phyloP scores from a whole-genome alignment of 441 rosid genomes.

The Erysimum cheiri region DNA sequence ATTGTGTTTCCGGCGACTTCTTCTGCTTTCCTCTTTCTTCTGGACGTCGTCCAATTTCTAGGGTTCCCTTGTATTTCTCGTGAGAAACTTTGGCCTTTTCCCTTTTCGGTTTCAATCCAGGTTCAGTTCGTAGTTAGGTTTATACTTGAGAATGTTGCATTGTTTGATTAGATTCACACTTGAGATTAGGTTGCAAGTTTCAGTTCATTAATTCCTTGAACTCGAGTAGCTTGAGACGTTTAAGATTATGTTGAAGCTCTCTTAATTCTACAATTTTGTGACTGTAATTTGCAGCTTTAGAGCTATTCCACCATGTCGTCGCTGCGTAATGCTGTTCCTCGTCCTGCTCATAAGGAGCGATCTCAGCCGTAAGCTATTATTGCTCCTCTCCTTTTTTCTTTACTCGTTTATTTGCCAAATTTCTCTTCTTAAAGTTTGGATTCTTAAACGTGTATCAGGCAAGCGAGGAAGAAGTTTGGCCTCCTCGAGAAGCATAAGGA shows the following conservation, averaged over 20 bases:
- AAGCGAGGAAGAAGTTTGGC: conserved; percentile 76
- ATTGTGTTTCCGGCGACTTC: conserved; percentile 5
- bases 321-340: conserved; percentile 65
- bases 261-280: not conserved
- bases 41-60: not conserved
- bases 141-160: conserved; percentile 1
- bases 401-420: not conserved
- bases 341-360: conserved; percentile 84
- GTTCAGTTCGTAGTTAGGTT: conserved; percentile 9
- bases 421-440: not conserved
- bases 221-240: not conserved
- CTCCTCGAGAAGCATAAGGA: conserved; percentile 94
- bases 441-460: conserved; percentile 45
- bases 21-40: conserved; percentile 1
- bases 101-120: not conserved
- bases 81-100: not conserved
- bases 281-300: conserved; percentile 30
- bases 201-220: not conserved
- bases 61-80: not conserved
- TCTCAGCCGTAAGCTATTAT: conserved; percentile 73
- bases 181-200: not conserved
- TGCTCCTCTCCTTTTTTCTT: not conserved
- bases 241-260: conserved; percentile 12
- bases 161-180: conserved; percentile 5
- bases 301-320: conserved; percentile 67